phyloP scores from a whole-genome alignment of 805 yeast species.

The Blastobotrys chiropterorum region DNA sequence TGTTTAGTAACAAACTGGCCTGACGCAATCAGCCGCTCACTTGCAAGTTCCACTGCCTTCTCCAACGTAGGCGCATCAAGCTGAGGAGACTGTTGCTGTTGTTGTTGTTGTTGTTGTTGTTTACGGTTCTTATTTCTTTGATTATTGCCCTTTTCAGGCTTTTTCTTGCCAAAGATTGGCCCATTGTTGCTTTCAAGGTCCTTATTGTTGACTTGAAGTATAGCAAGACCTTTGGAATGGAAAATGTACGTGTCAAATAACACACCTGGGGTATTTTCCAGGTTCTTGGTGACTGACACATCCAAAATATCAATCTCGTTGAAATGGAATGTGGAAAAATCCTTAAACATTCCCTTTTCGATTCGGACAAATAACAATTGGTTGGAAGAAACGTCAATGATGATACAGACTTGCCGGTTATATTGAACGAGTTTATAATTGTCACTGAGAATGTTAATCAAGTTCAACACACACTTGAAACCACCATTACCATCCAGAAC shows the following conservation, averaged over 20 bases:
- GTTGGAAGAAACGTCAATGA: not conserved
- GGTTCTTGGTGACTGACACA: conserved; percentile 11
- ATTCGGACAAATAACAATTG: not conserved
- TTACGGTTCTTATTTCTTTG: not conserved
- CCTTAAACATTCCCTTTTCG: not conserved
- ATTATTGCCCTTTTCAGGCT: not conserved
- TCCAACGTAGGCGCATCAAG: not conserved
- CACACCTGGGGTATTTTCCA: conserved; percentile 6
- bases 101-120: not conserved
- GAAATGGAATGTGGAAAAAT: conserved; percentile 1
- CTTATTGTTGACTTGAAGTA: conserved; percentile 13
- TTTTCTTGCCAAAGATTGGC: not conserved
- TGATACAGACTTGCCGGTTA: not conserved
- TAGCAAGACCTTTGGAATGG: conserved; percentile 17
- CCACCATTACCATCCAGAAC: not conserved
- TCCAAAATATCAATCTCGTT: conserved; percentile 8
- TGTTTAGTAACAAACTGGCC: conserved; percentile 16
- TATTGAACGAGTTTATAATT: not conserved
- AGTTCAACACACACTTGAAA: not conserved
- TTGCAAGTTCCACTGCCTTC: conserved; percentile 4
- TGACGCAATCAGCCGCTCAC: conserved; percentile 9
- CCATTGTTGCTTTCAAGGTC: conserved; percentile 2
- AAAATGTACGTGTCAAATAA: conserved; percentile 17
- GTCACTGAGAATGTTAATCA: not conserved
- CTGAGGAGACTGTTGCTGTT: not conserved